phyloP scores from a whole-genome alignment of 257 asterid species.

The Fraxinus quadrangulata region DNA sequence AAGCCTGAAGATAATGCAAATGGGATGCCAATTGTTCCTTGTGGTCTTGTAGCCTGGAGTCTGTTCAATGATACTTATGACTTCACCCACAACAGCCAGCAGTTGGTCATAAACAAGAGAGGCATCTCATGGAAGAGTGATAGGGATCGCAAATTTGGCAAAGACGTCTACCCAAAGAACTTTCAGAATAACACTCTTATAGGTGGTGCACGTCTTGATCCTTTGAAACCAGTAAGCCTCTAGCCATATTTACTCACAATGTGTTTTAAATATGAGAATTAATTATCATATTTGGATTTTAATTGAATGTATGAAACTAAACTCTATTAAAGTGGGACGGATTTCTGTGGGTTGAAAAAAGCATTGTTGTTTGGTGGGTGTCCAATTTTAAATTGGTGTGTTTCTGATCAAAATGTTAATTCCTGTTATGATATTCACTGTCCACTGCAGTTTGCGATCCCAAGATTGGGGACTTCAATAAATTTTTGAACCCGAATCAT shows the following conservation, averaged over 20 bases:
- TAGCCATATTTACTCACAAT: slow-evolving; percentile 9
- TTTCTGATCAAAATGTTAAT: slow-evolving; percentile 1
- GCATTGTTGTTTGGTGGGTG: background rate
- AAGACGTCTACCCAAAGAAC: slow-evolving; percentile 68
- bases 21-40: slow-evolving; percentile 73
- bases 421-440: background rate
- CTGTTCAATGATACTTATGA: slow-evolving; percentile 82
- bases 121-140: slow-evolving; percentile 96
- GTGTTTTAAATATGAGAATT: background rate
- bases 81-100: slow-evolving; percentile 51
- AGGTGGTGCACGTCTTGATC: slow-evolving; percentile 67
- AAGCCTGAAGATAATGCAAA: slow-evolving; percentile 65
- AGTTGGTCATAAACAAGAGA: slow-evolving; percentile 57
- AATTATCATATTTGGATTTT: background rate
- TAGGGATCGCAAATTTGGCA: slow-evolving; percentile 86
- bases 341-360: background rate
- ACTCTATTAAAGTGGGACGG: slow-evolving; percentile 8
- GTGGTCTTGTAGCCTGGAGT: slow-evolving; percentile 99
- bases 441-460: background rate
- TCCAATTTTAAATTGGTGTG: background rate
- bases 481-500: background rate
- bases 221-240: slow-evolving; percentile 61
- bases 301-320: background rate
- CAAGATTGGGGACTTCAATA: background rate
- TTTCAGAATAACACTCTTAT: slow-evolving; percentile 64